Percentiles rank a stretch among this genome's conserved stretches.
phyloP scores from a whole-genome alignment of 345 rosid genomes.

The Eucalyptus sp. region DNA sequence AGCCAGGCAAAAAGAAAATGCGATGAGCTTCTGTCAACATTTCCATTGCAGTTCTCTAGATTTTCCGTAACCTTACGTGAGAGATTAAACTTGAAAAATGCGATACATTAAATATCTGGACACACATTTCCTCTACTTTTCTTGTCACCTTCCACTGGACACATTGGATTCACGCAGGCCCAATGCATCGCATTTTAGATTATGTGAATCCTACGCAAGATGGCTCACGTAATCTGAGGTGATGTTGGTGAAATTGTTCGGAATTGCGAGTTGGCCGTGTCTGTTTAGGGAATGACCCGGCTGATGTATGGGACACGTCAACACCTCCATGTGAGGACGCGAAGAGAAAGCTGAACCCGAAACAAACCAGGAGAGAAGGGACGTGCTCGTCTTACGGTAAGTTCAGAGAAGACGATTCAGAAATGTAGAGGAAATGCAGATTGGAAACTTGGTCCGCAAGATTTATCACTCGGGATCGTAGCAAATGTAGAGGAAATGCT shows the following conservation, averaged over 20 bases:
- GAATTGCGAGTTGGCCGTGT: too few relatives aligned
- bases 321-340: too few relatives aligned
- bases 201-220: background rate
- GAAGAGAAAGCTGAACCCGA: too few relatives aligned
- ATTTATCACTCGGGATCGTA: too few relatives aligned
- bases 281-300: too few relatives aligned
- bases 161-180: background rate
- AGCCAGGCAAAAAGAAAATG: background rate
- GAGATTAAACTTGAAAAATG: background rate
- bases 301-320: too few relatives aligned
- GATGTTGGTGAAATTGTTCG: background rate
- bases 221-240: background rate
- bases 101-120: background rate
- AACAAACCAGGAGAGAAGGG: too few relatives aligned
- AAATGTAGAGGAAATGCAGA: too few relatives aligned
- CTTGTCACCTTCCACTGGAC: background rate
- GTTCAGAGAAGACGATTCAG: too few relatives aligned
- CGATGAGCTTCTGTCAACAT: background rate
- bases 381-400: too few relatives aligned
- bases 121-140: background rate
- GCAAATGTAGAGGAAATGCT: too few relatives aligned
- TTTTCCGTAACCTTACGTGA: background rate
- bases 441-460: too few relatives aligned
- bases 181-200: background rate
- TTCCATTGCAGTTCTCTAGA: background rate